phyloP scores from a whole-genome alignment of 169 alveolate species.

The Eimeria zaria region DNA sequence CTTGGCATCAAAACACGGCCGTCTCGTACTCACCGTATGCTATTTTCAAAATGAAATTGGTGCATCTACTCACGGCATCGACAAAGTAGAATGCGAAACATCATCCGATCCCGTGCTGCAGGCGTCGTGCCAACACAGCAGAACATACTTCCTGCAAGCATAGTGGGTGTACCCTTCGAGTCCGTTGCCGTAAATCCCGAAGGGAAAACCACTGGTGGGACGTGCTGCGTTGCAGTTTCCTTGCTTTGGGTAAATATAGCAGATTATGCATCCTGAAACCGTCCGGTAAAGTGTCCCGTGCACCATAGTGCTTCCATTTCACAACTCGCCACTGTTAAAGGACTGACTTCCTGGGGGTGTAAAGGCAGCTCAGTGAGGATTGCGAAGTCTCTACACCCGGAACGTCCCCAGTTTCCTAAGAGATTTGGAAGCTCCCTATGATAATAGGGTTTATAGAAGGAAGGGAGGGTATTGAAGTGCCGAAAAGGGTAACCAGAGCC shows the following conservation, averaged over 20 bases:
- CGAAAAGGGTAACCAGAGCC: not conserved
- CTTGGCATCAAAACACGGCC: not conserved
- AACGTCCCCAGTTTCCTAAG: not conserved
- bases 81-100: not conserved
- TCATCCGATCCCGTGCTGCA: not conserved
- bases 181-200: not conserved
- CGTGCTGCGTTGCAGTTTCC: not conserved
- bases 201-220: not conserved
- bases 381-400: not conserved
- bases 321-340: not conserved
- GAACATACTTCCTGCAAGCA: slow-evolving; percentile 22
- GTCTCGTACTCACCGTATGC: not conserved
- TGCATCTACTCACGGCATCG: not conserved
- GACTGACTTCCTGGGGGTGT: not conserved
- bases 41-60: not conserved
- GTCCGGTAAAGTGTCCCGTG: not conserved
- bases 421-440: not conserved
- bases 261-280: not conserved
- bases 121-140: slow-evolving; percentile 23
- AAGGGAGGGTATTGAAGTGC: not conserved
- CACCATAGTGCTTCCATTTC: no score
- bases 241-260: not conserved
- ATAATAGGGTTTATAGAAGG: not conserved
- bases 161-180: not conserved
- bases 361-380: not conserved